A percentile compares a stretch with the other conserved stretches of the same genome.
Evolutionary conservation across 1,284 basidiomycete genomes (phyloP).

Genomic region (Sparassis latifolia): DNA sequence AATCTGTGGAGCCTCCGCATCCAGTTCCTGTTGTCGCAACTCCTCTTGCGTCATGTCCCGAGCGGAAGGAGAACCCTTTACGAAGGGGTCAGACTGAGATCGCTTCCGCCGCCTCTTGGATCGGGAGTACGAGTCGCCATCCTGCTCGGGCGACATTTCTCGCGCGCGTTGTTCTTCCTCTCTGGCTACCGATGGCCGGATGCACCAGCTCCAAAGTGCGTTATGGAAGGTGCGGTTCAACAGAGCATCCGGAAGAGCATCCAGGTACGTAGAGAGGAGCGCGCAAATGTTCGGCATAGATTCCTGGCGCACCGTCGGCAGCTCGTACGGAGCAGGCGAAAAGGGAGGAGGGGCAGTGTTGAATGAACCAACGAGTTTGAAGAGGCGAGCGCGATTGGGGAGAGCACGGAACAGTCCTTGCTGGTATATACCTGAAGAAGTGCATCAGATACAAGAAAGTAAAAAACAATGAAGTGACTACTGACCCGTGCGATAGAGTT

Average conservation of each 20-base stretch:
- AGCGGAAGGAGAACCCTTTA: neutral
- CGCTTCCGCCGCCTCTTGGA: conserved; percentile 2
- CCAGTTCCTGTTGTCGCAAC: conserved; percentile 21
- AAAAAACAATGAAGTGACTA: neutral
- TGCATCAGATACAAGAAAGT: neutral
- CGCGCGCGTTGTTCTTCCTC: conserved; percentile 21
- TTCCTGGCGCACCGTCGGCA: conserved; percentile 41
- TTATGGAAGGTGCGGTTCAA: conserved; percentile 37
- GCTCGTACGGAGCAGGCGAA: conserved; percentile 10
- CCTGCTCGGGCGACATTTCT: neutral
- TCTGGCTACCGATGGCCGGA: conserved; percentile 34
- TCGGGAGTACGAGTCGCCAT: neutral
- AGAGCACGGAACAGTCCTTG: conserved; percentile 39
- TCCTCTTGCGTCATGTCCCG: neutral
- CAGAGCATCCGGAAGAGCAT: conserved; percentile 47
- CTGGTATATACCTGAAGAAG: conserved; percentile 35
- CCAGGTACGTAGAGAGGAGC: conserved; percentile 51
- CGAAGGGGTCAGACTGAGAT: neutral
- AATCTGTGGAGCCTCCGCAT: conserved; percentile 29
- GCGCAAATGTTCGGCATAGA: conserved; percentile 53
- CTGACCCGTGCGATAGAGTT: conserved; percentile 51
- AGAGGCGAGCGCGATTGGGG: conserved; percentile 28
- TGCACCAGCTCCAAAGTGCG: conserved; percentile 46
- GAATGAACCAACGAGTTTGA: conserved; percentile 31
- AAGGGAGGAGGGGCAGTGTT: conserved; percentile 18